phyloP scores from a whole-genome alignment of 257 asterid genomes.

The Capsicum pubescens region DNA sequence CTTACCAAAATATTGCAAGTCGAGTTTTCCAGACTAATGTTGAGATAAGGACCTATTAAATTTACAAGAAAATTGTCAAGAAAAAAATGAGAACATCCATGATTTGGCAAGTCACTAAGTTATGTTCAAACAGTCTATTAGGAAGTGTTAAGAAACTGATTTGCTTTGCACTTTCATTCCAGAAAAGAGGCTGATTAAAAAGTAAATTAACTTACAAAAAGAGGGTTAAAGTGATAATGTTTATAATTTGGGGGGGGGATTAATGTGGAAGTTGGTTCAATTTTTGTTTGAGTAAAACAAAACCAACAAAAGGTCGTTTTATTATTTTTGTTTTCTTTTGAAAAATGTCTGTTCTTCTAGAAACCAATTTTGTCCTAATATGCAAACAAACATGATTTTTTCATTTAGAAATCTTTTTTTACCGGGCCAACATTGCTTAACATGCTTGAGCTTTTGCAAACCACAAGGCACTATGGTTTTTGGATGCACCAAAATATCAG shows the following conservation, averaged over 20 bases:
- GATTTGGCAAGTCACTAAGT: neutral
- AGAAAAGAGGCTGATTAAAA: neutral
- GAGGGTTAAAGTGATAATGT: neutral
- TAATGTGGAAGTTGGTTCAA: neutral
- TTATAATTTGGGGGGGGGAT: neutral
- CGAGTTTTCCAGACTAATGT: neutral
- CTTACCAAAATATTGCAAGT: neutral
- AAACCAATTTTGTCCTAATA: slow-evolving; percentile 5
- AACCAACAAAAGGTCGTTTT: neutral
- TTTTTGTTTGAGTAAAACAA: slow-evolving; percentile 22
- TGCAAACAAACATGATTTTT: neutral
- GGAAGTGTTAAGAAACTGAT: neutral
- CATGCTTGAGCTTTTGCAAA: slow-evolving; percentile 1
- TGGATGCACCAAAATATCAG: neutral
- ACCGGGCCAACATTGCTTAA: neutral
- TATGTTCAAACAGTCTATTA: neutral
- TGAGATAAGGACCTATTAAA: neutral
- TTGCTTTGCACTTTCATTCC: neutral
- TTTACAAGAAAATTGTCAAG: neutral
- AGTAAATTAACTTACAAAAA: neutral
- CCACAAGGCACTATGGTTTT: neutral
- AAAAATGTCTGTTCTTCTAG: slow-evolving; percentile 17
- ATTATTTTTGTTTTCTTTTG: neutral
- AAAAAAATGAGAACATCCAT: neutral
- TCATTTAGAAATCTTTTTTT: neutral